Evolutionary conservation across 208 protist genomes (phyloP), one percentile per base, ranked within the genome.

Genomic region (Borovskyia barvae): DNA sequence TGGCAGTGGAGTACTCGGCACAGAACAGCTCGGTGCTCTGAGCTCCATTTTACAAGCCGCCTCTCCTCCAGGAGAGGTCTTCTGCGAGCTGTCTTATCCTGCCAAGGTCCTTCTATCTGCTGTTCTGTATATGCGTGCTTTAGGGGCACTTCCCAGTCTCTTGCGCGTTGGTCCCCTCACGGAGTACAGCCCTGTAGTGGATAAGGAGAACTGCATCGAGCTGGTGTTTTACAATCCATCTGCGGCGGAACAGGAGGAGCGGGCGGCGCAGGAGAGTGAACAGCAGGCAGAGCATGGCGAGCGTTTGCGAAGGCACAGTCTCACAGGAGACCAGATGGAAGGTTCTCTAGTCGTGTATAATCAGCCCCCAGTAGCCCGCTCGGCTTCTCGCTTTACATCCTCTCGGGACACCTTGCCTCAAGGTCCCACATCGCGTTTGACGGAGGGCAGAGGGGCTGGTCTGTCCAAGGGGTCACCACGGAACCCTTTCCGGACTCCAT

Each of bases 151-250:
- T 45, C 87, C 87, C 9, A 90, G 78, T 28, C 67, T 93, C 35
- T 59, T 90, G 24, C 87, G 81, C 25, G 83, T 82, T 14, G 75
- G 55, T 26, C 87, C 87, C 5, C 62, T 93, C 9, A 77, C 72
- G 8, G 72, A 71, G 19, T 70, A 80, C 56, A 83, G 80, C 37
- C 66, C 60, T 24, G 70, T 93, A 6, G 59, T 87, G 24, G 87
- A 80, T 57, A 93, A 90, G 76, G 74, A 82, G 47, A 78, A 89
- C 75, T 93, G 87, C 66, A 62, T 93, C 17, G 82, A 93, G 55
- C 80, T 93, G 42, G 70, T 90, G 26, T 93, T 93, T 29, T 77
- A 77, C 55, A 81, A 87, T 57, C 60, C 74, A 2, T 32, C 36
- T 15, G 49, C 59, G 7, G 58, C 56, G 3, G 49, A 61, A 30